These are phyloP conservation scores for Phytomonas sp. DNA, from an alignment of 208 protist genomes.

Conservation along the genomic window DNA sequence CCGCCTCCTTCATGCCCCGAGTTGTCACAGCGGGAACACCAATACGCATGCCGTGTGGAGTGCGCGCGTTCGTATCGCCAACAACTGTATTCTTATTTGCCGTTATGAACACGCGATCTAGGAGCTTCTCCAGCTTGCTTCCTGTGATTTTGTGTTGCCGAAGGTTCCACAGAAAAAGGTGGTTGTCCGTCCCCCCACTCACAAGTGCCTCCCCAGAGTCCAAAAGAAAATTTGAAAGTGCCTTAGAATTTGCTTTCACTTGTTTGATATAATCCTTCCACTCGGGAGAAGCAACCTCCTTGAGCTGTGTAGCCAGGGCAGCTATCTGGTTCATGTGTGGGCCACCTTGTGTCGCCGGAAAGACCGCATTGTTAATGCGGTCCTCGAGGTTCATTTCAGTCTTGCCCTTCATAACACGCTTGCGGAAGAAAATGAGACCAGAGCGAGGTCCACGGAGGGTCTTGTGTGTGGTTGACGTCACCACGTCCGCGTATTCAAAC, in stretches of 20 bases:
- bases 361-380: slow-evolving; percentile 96
- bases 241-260: slow-evolving; percentile 85
- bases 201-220: slow-evolving; percentile 89
- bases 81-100: slow-evolving; percentile 97
- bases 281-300: slow-evolving; percentile 87
- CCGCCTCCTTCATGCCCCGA: slow-evolving; percentile 87
- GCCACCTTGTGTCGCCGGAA: slow-evolving; percentile 97
- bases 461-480: slow-evolving; percentile 99
- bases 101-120: slow-evolving; percentile 88
- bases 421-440: slow-evolving; percentile 98
- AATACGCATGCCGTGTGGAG: slow-evolving; percentile 92
- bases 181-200: slow-evolving; percentile 96
- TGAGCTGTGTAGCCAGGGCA: slow-evolving; percentile 93
- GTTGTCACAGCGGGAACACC: slow-evolving; percentile 95
- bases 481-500: slow-evolving; percentile 96
- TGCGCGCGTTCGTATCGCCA: slow-evolving; percentile 92
- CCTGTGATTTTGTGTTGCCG: slow-evolving; percentile 91
- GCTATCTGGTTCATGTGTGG: slow-evolving; percentile 98
- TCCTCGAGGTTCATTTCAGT: slow-evolving; percentile 81
- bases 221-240: slow-evolving; percentile 74
- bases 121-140: slow-evolving; percentile 94
- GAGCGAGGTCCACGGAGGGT: slow-evolving; percentile 97
- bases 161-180: slow-evolving; percentile 96
- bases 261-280: slow-evolving; percentile 93
- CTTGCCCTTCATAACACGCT: slow-evolving; percentile 62